Evolutionary conservation across 2,329 filamentous ascomycete genomes (phyloP), one percentile per base, ranked within the genome.

Genomic region (Karstenula rhodostoma): DNA sequence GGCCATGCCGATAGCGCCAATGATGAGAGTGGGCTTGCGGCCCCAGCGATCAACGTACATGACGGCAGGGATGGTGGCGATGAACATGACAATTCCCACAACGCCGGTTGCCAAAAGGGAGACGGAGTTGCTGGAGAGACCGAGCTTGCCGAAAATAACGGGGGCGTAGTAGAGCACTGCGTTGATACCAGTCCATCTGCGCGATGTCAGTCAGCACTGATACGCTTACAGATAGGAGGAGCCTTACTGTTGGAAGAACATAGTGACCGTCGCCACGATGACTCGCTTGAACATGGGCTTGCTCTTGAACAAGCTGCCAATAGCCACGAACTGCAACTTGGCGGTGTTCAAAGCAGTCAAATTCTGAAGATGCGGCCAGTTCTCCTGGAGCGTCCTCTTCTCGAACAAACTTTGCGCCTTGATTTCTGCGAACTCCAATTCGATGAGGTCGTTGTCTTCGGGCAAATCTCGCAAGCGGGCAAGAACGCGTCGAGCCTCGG

Each of bases 381-480:
- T 82, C 63, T 90, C 88, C 0, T 86, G 85, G 10, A 89, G 82
- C 0, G 86, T 87, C 35, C 87, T 85, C 78, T 93, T 91, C 77
- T 94, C 91, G 66, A 94, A 95, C 19, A 91, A 76, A 0, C 87
- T 89, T 74, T 93, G 89, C 0, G 91, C 90, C 75, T 92, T 91
- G 78, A 94, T 94, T 73, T 94, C 91, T n/a, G 93, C 84, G 71
- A 90, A 93, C 70, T 94, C 92, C 1, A 93, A 82, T 64, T 90
- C 85, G 40, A 94, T 85, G 0, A 92, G 83, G 58, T 91, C 87
- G 70, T 93, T 85, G 64, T 90, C 85, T 17, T 79, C 72, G 0
- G 86, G 75, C 0, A 92, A 83, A 6, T 82, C 83, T 25, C 92
- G 87, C 2, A 94, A 85, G 52, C 74, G 81, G 0, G 90, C 86